Conservation (phyloP, 1,139 yeast species). For the Debaryomyces psychrophilus region DNA sequence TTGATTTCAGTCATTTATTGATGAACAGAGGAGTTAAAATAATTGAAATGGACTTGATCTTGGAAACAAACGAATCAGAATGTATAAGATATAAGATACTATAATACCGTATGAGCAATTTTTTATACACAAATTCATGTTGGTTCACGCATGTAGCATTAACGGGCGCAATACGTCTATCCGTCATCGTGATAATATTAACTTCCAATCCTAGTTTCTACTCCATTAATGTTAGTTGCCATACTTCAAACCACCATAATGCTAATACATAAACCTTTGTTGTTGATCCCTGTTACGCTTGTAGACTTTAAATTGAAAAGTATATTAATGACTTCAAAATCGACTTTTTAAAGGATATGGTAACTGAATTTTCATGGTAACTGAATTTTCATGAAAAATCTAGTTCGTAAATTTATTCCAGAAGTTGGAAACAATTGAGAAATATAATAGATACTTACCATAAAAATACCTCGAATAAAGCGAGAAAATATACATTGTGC, state of each 20-base stretch:
- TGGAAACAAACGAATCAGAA: slow-evolving; percentile 10
- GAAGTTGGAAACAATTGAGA: background rate
- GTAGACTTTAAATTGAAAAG: background rate
- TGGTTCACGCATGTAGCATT: background rate
- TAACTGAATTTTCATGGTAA: background rate
- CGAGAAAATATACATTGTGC: background rate
- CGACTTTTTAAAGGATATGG: no score
- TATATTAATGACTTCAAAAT: no score
- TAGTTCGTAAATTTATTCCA: background rate
- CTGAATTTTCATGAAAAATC: background rate
- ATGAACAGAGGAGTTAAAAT: slow-evolving; percentile 38
- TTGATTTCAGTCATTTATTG: slow-evolving; percentile 37
- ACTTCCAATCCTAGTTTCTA: background rate
- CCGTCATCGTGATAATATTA: background rate
- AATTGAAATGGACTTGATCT: slow-evolving; percentile 18
- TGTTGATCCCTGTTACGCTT: no score
- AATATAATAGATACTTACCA: background rate
- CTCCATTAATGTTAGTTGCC: background rate
- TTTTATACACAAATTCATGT: background rate
- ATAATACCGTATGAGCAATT: background rate
- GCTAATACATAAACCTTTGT: background rate
- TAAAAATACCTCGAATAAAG: background rate
- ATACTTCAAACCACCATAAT: background rate
- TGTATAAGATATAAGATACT: slow-evolving; percentile 15
- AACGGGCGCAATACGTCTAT: background rate